Evolutionary conservation across 768 basidiomycete genomes (phyloP), one percentile per base, ranked within the genome.

Genomic region (Exidia glandulosa): DNA sequence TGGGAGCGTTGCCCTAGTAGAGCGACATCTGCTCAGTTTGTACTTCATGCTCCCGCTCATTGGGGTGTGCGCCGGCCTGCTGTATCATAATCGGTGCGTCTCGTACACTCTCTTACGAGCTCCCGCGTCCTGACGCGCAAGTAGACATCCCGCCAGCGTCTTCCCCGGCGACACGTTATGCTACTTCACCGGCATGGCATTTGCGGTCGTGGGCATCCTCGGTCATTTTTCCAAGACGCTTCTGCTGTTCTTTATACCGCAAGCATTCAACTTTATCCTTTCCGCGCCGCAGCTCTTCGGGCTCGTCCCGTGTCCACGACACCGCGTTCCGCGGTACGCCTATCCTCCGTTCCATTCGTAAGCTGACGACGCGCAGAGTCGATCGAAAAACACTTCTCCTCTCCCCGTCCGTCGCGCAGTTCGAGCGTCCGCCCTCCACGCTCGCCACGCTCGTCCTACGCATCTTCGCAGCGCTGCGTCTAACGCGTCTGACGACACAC

Each of bases 81-180:
- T 97, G 67, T 95, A 90, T 72, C 94, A 96, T 70, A 99, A 99
- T 68, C 96, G 95, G 96, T 94, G 59, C 54, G 2, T 23, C 4
- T 59, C 30, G 5, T 19, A 25, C 19, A 32, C 33, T 32, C 23
- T 41, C 32, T 12, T 16, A 33, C 58, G 27, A 31, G 12, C 32
- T 34, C 27, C 41, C 25, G 34, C 32, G 30, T 19, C 19, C 31
- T 56, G n/a, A 58, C 19, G 30, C 34, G 41, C 10, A 23, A 57
- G 13, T 66, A 97, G 95, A 94, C 98, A 95, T 70, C 96, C 96
- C 5, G 94, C 96, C 10, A 81, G 88, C 25, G 92, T 83, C 0
- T 99, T 98, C 69, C 90, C 94, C 0, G 96, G 96, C 2, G 96
- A 99, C 70, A 99, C 96, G 3, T 79, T 99, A 32, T 99, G 96